Evolutionary conservation across 2,329 filamentous ascomycete genomes (phyloP).

Genomic region (Paecilomyces sp.): DNA sequence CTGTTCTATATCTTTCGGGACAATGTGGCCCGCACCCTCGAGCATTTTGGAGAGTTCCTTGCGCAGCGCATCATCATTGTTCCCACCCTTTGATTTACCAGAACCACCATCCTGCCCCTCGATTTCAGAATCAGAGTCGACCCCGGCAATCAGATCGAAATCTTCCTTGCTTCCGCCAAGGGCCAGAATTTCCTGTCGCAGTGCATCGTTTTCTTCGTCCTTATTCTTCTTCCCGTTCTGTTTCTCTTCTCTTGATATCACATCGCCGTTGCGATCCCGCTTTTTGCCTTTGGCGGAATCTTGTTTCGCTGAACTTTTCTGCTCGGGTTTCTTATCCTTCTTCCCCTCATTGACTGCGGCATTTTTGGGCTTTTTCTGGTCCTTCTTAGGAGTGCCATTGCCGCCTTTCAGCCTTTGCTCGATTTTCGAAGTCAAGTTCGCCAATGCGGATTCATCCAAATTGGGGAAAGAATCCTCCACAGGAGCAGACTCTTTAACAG

Average conservation of each 20-base stretch:
- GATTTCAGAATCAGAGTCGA: constrained; percentile 40
- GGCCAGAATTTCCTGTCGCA: constrained; percentile 38
- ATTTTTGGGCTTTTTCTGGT: constrained; percentile 15
- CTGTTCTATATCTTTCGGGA: constrained; percentile 24
- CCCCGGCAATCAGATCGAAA: constrained; percentile 37
- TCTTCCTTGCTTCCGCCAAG: constrained; percentile 46
- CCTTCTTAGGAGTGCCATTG: constrained; percentile 17
- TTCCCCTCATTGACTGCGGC: constrained; percentile 12
- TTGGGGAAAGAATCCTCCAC: constrained; percentile 18
- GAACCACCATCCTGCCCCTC: constrained; percentile 24
- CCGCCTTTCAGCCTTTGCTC: constrained; percentile 32
- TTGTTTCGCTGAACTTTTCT: constrained; percentile 12
- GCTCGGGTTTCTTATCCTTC: constrained; percentile 16
- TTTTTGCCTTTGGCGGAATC: constrained; percentile 33
- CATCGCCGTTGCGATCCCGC: constrained; percentile 38
- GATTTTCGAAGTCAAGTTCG: constrained; percentile 34
- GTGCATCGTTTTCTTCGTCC: constrained; percentile 19
- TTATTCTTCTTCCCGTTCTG: constrained; percentile 15
- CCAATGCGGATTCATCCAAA: constrained; percentile 32
- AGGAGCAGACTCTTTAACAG: constrained; percentile 13
- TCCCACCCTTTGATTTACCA: constrained; percentile 17
- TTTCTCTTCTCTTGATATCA: constrained; percentile 31
- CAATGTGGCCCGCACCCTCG: constrained; percentile 28
- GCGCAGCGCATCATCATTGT: constrained; percentile 30
- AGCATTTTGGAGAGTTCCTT: constrained; percentile 32